A percentile compares a stretch with the other conserved stretches of the same genome.
Conservation (phyloP, 345 rosid genomes). For the Erucastrum elatum region DNA sequence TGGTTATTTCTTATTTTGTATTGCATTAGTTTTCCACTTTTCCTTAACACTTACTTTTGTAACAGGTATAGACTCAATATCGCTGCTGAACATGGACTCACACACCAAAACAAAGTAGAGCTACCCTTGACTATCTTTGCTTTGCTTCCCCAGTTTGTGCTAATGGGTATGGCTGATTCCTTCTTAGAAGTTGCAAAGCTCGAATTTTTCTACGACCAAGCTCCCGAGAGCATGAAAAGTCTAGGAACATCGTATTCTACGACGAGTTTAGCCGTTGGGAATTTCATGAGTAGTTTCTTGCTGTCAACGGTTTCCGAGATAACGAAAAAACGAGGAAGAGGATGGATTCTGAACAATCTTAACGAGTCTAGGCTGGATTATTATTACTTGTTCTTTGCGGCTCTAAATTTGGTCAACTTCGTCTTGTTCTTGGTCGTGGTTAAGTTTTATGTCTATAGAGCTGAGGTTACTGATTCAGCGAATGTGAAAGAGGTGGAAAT, state of each 20-base stretch:
- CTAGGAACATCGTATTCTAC: conserved; percentile 73
- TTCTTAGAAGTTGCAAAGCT: conserved; percentile 75
- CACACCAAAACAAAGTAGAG: conserved; percentile 15
- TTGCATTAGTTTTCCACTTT: neutral
- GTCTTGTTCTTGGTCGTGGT: conserved; percentile 55
- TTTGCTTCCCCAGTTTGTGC: conserved; percentile 72
- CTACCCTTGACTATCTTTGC: conserved; percentile 59
- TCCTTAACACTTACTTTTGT: neutral
- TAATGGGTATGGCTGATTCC: conserved; percentile 74
- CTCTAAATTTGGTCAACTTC: conserved; percentile 62
- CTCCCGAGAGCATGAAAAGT: conserved; percentile 92
- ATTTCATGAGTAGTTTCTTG: conserved; percentile 70
- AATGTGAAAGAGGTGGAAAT: conserved; percentile 52
- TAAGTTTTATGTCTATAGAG: conserved; percentile 64
- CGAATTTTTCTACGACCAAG: conserved; percentile 91
- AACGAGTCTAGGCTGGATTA: conserved; percentile 74
- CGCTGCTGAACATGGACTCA: conserved; percentile 42
- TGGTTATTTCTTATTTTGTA: neutral
- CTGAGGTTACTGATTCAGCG: conserved; percentile 63
- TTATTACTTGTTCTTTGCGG: conserved; percentile 61
- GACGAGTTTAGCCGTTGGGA: conserved; percentile 60
- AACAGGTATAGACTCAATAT: conserved; percentile 56
- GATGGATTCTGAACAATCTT: conserved; percentile 74
- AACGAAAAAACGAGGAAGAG: conserved; percentile 39
- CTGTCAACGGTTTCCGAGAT: conserved; percentile 56